Base-by-base conservation (phyloP, 371 early-diverging fungal genomes). In the Mucor plumbeus region DNA sequence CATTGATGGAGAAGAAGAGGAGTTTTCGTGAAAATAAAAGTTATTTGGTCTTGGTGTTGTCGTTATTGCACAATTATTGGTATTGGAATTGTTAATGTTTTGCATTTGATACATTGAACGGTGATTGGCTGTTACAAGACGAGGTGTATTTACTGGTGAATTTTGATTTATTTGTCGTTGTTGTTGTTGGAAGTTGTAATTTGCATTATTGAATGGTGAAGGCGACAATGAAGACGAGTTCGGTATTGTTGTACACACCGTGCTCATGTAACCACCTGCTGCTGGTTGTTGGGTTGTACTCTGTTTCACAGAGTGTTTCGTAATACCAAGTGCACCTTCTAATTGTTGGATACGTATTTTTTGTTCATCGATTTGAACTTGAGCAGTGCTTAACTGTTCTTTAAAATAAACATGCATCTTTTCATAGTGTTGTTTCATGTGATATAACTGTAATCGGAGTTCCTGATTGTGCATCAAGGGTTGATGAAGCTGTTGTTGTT, bases 351-450 rank as follows among this genome's bases (percentile, higher is more conserved):
- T 72, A 47, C 63, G 68, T 53, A 54, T 8, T 59, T 59, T 41
- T 39, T 72, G 69, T 58, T 65, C 64, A 56, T 68, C 55, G 15
- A 68, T 68, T 59, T 65, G 65, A 35, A 61, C 58, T 35, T 58
- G 61, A 39, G 71, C 66, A 53, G 13, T 43, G 15, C 50, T 48
- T 6, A 71, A 34, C 44, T 71, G 67, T 14, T 63, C 56, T 65
- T 65, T 59, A 38, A 64, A 72, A 34, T 58, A 60, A 38, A n/a
- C 36, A 13, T 61, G 59, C 54, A 65, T 61, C 39, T 50, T 43
- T 39, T 72, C 63, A 47, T 44, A 65, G 4, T 68, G 53, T 38
- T 38, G 57, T 47, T 68, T 57, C 57, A 64, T 58, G 21, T 68
- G 61, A 53, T 38, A 64, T 9, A 68, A 17, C 50, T 68, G 61